These are phyloP conservation scores for Euryodendron excelsum DNA, from an alignment of 148 eudicot genomes.

Conservation along the genomic window DNA sequence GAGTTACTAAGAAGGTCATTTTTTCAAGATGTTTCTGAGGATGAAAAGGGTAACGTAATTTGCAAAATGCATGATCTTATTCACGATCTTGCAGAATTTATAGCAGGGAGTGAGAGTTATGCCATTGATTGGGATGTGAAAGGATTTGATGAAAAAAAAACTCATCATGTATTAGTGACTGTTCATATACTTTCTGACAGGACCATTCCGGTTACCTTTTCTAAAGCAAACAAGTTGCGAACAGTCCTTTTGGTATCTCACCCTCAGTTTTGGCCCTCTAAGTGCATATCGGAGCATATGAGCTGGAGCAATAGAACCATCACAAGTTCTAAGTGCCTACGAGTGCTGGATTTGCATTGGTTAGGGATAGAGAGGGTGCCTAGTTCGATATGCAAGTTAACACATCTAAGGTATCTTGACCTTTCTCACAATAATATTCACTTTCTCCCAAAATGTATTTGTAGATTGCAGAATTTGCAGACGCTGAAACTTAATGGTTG, in stretches of 20 bases:
- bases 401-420: neutral
- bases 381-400: neutral
- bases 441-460: no score
- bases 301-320: neutral
- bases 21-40: slow-evolving; percentile 25
- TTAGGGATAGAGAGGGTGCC: neutral
- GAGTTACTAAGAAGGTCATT: slow-evolving; percentile 29
- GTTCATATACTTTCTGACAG: no score
- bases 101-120: slow-evolving; percentile 8
- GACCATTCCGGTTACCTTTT: neutral
- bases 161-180: neutral
- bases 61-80: slow-evolving; percentile 45
- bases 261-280: no score
- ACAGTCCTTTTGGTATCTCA: neutral
- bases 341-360: neutral
- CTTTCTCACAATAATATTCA: neutral
- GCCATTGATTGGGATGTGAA: neutral
- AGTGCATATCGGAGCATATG: no score
- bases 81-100: slow-evolving; percentile 41
- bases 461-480: no score
- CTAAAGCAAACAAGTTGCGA: slow-evolving; percentile 6
- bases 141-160: no score
- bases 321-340: neutral
- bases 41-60: neutral
- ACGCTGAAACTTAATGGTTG: no score